phyloP scores from a whole-genome alignment of 192 early-diverging fungal genomes.

The Chytriomyces confervae region DNA sequence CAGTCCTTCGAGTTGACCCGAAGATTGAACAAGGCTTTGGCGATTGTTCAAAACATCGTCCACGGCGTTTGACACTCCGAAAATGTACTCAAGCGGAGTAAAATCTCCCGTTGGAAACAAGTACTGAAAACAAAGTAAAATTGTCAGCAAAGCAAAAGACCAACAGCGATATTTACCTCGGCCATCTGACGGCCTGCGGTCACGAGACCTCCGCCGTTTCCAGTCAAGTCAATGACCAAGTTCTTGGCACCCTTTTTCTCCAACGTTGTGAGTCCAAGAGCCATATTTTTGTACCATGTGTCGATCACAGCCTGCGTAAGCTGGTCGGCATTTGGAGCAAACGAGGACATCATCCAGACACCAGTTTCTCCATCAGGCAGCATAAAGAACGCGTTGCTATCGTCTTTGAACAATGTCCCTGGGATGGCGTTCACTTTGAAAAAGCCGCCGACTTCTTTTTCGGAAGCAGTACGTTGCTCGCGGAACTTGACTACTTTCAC shows the following conservation, averaged over 20 bases:
- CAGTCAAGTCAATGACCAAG: constrained; percentile 44
- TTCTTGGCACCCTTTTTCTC: constrained; percentile 38
- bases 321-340: not conserved
- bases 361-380: not conserved
- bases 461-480: too few species aligned
- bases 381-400: not conserved
- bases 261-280: constrained; percentile 32
- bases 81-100: not conserved
- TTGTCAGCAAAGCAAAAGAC: not conserved
- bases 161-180: not conserved
- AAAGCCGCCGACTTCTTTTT: not conserved
- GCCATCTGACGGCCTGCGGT: not conserved
- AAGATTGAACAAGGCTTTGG: not conserved
- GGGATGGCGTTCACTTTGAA: not conserved
- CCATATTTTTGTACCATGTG: constrained; percentile 31
- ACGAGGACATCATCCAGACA: not conserved
- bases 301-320: not conserved
- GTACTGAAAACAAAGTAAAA: not conserved
- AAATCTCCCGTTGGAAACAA: not conserved
- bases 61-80: not conserved
- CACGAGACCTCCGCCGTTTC: constrained; percentile 45
- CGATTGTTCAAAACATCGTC: not conserved
- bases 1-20: not conserved
- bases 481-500: too few species aligned
- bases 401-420: not conserved